Conservation (phyloP, 1,284 basidiomycete species). For the Naganishia cerealis region DNA sequence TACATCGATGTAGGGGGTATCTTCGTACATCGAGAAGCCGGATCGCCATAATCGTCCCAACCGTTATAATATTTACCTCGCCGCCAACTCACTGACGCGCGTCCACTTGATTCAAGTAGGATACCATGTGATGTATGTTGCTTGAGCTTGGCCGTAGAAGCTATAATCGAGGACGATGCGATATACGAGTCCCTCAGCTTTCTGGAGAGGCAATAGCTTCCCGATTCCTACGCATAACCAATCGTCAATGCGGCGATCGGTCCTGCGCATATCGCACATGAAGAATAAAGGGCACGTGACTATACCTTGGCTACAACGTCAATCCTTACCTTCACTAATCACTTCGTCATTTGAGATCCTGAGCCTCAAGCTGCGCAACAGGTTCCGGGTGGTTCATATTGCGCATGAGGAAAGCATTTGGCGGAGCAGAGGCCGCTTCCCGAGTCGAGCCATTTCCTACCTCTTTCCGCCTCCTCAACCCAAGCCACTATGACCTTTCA, state of each 20-base stretch:
- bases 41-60: conserved; percentile 2
- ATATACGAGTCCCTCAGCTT: background rate
- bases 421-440: too few relatives aligned
- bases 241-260: background rate
- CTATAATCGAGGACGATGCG: background rate
- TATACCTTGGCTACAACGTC: too few relatives aligned
- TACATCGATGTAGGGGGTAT: background rate
- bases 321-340: too few relatives aligned
- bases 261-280: conserved; percentile 1
- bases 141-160: background rate
- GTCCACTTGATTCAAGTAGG: background rate
- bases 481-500: background rate
- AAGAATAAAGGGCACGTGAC: background rate
- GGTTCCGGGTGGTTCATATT: too few relatives aligned
- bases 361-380: too few relatives aligned
- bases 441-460: too few relatives aligned
- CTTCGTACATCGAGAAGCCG: conserved; percentile 2
- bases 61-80: background rate
- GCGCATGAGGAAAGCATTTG: too few relatives aligned
- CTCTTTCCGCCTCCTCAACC: too few relatives aligned
- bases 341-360: too few relatives aligned
- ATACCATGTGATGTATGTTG: background rate
- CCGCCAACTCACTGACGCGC: background rate
- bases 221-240: background rate
- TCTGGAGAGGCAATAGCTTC: background rate